Evolutionary conservation across 345 rosid species (phyloP).

Genomic region (Populus alba): DNA sequence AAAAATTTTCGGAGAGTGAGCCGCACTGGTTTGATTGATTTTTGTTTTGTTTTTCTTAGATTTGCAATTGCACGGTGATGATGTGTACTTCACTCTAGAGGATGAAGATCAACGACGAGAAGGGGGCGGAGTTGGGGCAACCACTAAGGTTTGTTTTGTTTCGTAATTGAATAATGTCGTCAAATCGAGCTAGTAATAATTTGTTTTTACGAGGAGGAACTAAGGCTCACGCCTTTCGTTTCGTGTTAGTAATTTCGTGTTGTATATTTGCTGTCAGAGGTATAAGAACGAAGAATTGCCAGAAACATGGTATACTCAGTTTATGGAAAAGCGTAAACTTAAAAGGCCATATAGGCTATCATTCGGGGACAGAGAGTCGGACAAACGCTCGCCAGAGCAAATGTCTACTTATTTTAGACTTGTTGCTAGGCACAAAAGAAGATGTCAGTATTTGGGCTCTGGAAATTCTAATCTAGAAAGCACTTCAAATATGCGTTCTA

Average conservation of each 20-base stretch:
- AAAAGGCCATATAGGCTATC: conserved; percentile 52
- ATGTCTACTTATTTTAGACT: conserved; percentile 67
- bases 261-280: conserved; percentile 39
- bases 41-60: conserved; percentile 37
- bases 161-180: no score
- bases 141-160: conserved; percentile 45
- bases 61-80: conserved; percentile 84
- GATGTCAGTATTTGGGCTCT: conserved; percentile 39
- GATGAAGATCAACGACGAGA: conserved; percentile 55
- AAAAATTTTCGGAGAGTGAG: background rate
- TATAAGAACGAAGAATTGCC: conserved; percentile 77
- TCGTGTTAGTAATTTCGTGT: no score
- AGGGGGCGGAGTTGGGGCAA: conserved; percentile 26
- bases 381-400: conserved; percentile 68
- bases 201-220: no score
- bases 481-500: conserved; percentile 34
- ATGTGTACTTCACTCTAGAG: conserved; percentile 73
- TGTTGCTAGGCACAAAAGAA: conserved; percentile 66
- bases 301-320: conserved; percentile 85
- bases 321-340: conserved; percentile 57
- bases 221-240: no score
- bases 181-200: no score
- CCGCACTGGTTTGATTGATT: background rate
- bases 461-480: conserved; percentile 36
- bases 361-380: conserved; percentile 56